Evolutionary conservation across 305 asterid species (phyloP).

Genomic region (Lippia alba): DNA sequence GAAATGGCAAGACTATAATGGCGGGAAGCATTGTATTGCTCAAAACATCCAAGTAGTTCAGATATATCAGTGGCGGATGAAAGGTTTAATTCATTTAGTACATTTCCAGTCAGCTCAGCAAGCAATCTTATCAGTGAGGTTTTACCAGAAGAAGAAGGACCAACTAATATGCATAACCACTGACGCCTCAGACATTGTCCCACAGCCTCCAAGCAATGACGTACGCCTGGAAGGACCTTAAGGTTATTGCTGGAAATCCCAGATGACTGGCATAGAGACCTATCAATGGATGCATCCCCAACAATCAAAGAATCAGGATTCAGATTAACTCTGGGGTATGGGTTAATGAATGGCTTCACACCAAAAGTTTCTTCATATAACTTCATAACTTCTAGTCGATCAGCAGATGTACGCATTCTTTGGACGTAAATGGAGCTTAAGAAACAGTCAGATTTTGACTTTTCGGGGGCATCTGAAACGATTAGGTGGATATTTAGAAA

Average conservation of each 20-base stretch:
- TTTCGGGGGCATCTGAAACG: conserved; percentile 66
- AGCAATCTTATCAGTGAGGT: conserved; percentile 82
- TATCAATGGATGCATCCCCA: conserved; percentile 68
- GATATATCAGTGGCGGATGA: conserved; percentile 97
- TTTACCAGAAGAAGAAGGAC: conserved; percentile 94
- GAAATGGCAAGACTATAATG: conserved; percentile 70
- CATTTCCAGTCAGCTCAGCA: conserved; percentile 91
- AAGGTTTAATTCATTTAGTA: conserved; percentile 84
- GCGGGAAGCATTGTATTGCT: conserved; percentile 86
- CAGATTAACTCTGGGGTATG: conserved; percentile 73
- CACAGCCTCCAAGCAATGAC: conserved; percentile 77
- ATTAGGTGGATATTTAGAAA: conserved; percentile 28
- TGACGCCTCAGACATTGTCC: conserved; percentile 76
- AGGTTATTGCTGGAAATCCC: conserved; percentile 54
- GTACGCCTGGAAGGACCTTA: conserved; percentile 74
- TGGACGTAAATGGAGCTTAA: conserved; percentile 85
- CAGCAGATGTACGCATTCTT: conserved; percentile 92
- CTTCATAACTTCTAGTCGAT: conserved; percentile 72
- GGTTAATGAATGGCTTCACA: conserved; percentile 63
- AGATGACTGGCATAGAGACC: conserved; percentile 59
- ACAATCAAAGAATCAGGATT: conserved; percentile 58
- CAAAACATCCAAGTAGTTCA: conserved; percentile 97
- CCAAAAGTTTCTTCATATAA: conserved; percentile 77
- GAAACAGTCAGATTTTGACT: conserved; percentile 67
- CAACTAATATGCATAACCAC: conserved; percentile 97